Evolutionary conservation across 2,329 filamentous ascomycete genomes (phyloP).

Genomic region (Fusarium marasasianum): DNA sequence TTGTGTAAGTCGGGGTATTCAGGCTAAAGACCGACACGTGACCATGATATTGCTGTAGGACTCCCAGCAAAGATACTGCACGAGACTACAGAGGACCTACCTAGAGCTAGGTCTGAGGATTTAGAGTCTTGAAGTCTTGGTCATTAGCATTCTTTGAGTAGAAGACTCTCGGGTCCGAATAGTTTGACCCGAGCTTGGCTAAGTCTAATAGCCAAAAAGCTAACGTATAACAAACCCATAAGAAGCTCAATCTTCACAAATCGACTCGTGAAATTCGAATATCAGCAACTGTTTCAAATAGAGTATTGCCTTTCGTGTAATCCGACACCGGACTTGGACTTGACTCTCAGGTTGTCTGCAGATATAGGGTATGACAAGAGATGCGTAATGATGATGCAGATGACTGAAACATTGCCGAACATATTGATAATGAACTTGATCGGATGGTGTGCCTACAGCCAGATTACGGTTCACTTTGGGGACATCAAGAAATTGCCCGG

Average conservation of each 20-base stretch:
- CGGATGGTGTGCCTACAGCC: neutral
- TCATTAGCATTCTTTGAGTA: neutral
- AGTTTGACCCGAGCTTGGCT: neutral
- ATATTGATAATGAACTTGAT: neutral
- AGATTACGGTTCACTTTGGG: neutral
- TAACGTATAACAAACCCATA: neutral
- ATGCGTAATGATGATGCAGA: neutral
- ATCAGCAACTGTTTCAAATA: neutral
- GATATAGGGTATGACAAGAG: neutral
- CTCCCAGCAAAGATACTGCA: neutral
- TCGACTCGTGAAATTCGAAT: neutral
- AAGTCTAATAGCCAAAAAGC: too few relatives aligned
- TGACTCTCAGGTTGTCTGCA: neutral
- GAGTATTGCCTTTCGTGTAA: neutral
- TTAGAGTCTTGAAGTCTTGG: neutral
- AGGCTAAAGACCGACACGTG: slow-evolving; percentile 29
- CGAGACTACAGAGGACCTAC: neutral
- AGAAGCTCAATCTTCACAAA: neutral
- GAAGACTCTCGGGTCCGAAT: neutral
- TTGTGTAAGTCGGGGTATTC: neutral
- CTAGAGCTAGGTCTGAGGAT: neutral
- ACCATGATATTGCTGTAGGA: neutral
- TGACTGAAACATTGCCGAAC: neutral
- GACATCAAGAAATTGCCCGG: neutral
- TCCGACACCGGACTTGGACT: neutral